These are phyloP conservation scores for Metschnikowia matae DNA, from an alignment of 805 yeast species.

Conservation along the genomic window DNA sequence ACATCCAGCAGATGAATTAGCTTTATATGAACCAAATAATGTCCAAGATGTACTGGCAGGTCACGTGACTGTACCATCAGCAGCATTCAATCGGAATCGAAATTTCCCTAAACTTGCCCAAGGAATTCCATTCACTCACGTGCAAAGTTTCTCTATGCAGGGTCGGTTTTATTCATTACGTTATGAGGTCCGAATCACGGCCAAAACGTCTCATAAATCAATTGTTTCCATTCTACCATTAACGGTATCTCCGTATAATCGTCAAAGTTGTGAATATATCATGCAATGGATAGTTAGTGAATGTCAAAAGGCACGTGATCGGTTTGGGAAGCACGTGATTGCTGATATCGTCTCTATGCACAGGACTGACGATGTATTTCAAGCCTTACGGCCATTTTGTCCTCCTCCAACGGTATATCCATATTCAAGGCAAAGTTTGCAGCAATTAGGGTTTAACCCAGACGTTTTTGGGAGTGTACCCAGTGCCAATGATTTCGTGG, in stretches of 20 bases:
- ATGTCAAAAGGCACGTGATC: conserved; percentile 40
- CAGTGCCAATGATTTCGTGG: conserved; percentile 15
- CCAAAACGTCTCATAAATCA: conserved; percentile 47
- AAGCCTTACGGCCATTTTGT: conserved; percentile 20
- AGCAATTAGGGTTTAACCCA: conserved; percentile 34
- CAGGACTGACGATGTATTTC: conserved; percentile 21
- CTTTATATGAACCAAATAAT: conserved; percentile 15
- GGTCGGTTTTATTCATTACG: conserved; percentile 50
- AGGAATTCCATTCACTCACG: conserved; percentile 43
- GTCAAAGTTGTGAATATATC: conserved; percentile 44
- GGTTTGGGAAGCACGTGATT: conserved; percentile 31
- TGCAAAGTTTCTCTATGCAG: conserved; percentile 47
- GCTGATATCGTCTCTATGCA: conserved; percentile 18
- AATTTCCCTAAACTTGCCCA: conserved; percentile 27
- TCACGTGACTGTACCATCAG: conserved; percentile 12
- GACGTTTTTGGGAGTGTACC: conserved; percentile 27
- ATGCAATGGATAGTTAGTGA: conserved; percentile 52
- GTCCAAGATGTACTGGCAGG: background rate
- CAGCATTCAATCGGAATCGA: conserved; percentile 21
- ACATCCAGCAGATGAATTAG: conserved; percentile 32
- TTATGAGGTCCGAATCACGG: conserved; percentile 48
- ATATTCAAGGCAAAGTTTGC: conserved; percentile 35
- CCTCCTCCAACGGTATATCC: conserved; percentile 28
- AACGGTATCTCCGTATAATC: conserved; percentile 51
- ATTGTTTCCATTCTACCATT: conserved; percentile 49